Conservation (phyloP, 345 rosid species). For the Bruguiera sexangula region DNA sequence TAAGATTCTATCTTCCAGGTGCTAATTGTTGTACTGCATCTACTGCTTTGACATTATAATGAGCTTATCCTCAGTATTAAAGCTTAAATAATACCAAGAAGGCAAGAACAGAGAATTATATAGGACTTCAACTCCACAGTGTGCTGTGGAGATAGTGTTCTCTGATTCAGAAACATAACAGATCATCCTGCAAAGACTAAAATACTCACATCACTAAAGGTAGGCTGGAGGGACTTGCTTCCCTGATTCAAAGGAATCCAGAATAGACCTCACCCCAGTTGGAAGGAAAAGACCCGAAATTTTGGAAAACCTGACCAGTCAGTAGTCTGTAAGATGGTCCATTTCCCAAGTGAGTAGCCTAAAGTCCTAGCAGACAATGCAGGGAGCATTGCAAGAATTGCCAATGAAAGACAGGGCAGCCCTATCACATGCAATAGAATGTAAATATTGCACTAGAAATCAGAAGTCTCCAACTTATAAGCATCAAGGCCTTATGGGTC, state of each 20-base stretch:
- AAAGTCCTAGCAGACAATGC: too few species aligned
- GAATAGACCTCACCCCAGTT: constrained; percentile 86
- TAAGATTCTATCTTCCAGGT: neutral
- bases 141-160: neutral
- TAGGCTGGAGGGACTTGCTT: constrained; percentile 79
- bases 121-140: neutral
- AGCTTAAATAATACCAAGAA: constrained; percentile 28
- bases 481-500: too few species aligned
- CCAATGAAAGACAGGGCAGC: too few species aligned
- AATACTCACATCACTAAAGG: constrained; percentile 64
- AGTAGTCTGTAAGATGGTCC: too few species aligned
- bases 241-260: constrained; percentile 83
- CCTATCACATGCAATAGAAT: too few species aligned
- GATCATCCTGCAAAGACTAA: neutral
- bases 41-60: neutral
- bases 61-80: too few species aligned
- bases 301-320: constrained; percentile 10
- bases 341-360: too few species aligned
- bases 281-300: constrained; percentile 82
- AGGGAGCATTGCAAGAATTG: too few species aligned
- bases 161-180: neutral
- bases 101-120: constrained; percentile 16
- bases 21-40: neutral
- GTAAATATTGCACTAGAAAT: too few species aligned
- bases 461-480: too few species aligned